Conservation (phyloP, 495 filamentous ascomycete genomes). For the Aspergillus olivimuriae region DNA sequence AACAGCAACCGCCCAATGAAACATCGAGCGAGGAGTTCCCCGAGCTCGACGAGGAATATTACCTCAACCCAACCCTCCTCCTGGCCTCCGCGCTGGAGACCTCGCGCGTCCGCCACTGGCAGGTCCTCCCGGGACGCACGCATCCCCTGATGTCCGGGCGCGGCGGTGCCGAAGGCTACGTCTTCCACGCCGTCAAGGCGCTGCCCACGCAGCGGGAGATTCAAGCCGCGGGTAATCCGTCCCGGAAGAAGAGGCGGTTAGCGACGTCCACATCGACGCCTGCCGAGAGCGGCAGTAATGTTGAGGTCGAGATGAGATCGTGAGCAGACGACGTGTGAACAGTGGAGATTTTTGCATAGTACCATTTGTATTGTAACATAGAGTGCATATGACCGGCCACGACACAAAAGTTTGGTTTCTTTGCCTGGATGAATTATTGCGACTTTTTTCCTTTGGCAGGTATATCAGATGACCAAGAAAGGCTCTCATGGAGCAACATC, state of each 20-base stretch:
- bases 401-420: no score
- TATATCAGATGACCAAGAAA: no score
- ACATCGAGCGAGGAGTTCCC: conserved; percentile 33
- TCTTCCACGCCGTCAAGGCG: conserved; percentile 79
- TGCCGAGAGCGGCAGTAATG: conserved; percentile 16
- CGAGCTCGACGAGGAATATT: conserved; percentile 62
- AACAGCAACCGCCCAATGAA: conserved; percentile 12
- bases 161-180: conserved; percentile 84
- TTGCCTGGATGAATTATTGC: no score
- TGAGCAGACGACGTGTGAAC: conserved; percentile 1
- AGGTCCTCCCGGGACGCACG: conserved; percentile 86
- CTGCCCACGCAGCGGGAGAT: conserved; percentile 71
- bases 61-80: conserved; percentile 74
- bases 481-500: no score
- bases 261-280: conserved; percentile 17
- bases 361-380: background rate
- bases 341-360: background rate
- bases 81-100: conserved; percentile 76
- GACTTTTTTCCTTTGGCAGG: no score
- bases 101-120: conserved; percentile 67
- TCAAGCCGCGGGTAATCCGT: conserved; percentile 74
- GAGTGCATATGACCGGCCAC: no score
- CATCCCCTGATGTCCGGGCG: conserved; percentile 87
- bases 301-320: conserved; percentile 29
- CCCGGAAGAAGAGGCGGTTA: conserved; percentile 42